Evolutionary conservation across 1,284 basidiomycete genomes (phyloP), one percentile per base, ranked within the genome.

Genomic region (Moniliella sp.): DNA sequence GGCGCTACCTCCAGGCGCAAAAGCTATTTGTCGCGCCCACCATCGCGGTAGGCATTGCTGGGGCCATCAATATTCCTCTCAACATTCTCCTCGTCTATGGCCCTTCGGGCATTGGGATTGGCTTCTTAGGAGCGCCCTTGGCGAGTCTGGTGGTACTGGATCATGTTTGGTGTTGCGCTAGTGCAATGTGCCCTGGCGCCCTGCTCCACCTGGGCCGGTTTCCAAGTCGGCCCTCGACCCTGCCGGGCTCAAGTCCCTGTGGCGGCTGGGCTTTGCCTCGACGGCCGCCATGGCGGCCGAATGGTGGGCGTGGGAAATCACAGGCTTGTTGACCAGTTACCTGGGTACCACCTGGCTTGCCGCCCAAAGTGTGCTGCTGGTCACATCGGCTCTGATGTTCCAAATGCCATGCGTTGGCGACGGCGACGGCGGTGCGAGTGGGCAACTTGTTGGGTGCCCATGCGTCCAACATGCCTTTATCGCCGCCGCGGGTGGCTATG

Each of bases 51-150:
- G 63, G 81, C 32, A 65, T 81, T 25, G 73, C 83, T 12, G 81
- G 84, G 1, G 86, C 86, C 0, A 64, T 82, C 41, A 97, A 94
- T 50, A 72, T 75, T 0, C 26, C 79, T 3, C 65, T 93, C 26
- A 88, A 81, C 57, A 91, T 74, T 51, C 50, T 81, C 1, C 70
- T 97, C 9, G 81, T 64, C 8, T 61, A 56, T 53, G 62, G 63
- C 1, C 62, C 62, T 4, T 48, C 55, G 8, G 36, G 34, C 4
- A 38, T 54, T 19, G 40, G 78, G 11, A 65, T 94, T 1, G 88
- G 88, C 5, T 97, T 84, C 62, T 73, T 83, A 37, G 88, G 88
- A 5, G 86, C 86, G 2, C 86, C 88, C 0, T 67, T 93, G 21
- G 79, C 86, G 0, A 82, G 80, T 0, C 77, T 78, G 0, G 69